Evolutionary conservation across 345 rosid species (phyloP), one percentile per base, ranked within the genome.

Genomic region (Murraya paniculata): DNA sequence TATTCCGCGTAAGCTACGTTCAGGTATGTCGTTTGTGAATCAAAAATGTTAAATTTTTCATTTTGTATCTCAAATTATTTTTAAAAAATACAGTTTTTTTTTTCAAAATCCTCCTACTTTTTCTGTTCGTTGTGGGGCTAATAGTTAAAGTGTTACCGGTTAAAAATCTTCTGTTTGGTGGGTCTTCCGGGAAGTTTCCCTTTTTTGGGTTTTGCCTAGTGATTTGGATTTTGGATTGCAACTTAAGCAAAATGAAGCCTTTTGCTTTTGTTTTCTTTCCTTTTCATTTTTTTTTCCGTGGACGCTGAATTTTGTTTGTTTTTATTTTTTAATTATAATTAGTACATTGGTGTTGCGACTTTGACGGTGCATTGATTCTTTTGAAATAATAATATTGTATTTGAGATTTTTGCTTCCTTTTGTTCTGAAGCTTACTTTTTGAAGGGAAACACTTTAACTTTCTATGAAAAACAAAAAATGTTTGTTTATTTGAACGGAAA

Each of bases 1-100:
- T 77, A 89, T 95, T 78, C 98, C 98, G 28, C 87, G 98, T 78
- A 95, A 91, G 92, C 91, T 93, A 80, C 98, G 98, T 70, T 93
- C 98, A 87, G 98, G 98, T 95, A 82, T 78, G 87, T 80, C 45
- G 18, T 75, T 85, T 81, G 76, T 78, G 79, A 81, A 79, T 27
- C 59, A 71, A 60, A 57, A 64, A 53, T 53, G 56, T 56, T 64
- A 67, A 62, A 22, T 48, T 53, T 56, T 18, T 6, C 11, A 2
- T 72, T 72, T 56, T 35, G n/a, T 66, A 8, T 31, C 10, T 27
- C 4, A 48, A 41, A 22, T 25, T 10, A 19, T 18, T 57, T 28
- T 80, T 67, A 3, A 39, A 39, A 39, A 11, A 45, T 33, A 73
- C 4, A 33, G 25, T 78, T 50, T 31, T 64, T 56, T 48, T 61